phyloP scores from a whole-genome alignment of 345 rosid species.

The Leavenworthia alabamica region DNA sequence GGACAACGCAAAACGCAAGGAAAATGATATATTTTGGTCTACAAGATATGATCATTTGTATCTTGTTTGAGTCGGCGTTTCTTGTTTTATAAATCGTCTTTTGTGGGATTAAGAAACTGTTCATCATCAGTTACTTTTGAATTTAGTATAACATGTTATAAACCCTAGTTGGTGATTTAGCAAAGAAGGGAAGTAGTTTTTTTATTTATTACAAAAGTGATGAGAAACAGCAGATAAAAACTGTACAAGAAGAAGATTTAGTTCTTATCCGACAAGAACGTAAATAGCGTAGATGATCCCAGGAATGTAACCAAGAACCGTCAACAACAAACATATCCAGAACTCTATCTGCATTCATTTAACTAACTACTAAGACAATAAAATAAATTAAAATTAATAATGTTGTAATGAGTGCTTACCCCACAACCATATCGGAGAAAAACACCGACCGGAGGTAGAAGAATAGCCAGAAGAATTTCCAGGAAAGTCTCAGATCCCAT shows the following conservation, averaged over 20 bases:
- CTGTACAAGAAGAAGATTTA: conserved; percentile 15
- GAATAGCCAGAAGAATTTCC: conserved; percentile 77
- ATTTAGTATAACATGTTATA: background rate
- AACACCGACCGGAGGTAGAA: conserved; percentile 86
- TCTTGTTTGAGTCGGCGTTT: background rate
- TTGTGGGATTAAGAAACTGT: background rate
- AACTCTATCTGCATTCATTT: conserved; percentile 64
- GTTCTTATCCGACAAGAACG: conserved; percentile 53
- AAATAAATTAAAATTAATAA: background rate
- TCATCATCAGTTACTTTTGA: background rate
- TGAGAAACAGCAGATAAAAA: conserved; percentile 10
- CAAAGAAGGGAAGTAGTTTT: background rate
- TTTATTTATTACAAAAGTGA: background rate
- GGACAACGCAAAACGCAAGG: conserved; percentile 18
- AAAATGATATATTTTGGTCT: background rate
- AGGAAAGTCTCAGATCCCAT: conserved; percentile 84
- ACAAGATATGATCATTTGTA: background rate
- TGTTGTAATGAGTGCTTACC: conserved; percentile 34
- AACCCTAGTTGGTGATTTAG: background rate
- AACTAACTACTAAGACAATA: background rate
- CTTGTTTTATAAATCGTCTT: conserved; percentile 1
- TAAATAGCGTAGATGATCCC: conserved; percentile 85
- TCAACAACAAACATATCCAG: conserved; percentile 79
- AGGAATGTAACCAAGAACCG: conserved; percentile 69
- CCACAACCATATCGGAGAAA: conserved; percentile 92